Evolutionary conservation across 176 grass and related monocot genomes (phyloP), one percentile per base, ranked within the genome.

Genomic region (Juncus effusus): DNA sequence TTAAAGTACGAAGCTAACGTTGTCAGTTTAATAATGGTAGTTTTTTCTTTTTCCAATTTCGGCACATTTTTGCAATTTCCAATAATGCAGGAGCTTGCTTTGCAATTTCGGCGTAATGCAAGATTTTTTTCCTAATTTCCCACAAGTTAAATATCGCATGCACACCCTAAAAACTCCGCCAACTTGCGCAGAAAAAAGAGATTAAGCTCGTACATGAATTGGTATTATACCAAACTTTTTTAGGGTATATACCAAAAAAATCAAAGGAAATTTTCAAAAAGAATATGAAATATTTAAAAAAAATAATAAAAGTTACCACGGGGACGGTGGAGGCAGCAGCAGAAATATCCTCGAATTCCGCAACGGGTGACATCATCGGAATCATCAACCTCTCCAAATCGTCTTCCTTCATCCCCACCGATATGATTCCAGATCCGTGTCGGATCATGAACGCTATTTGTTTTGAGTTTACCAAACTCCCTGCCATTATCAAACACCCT

Each of bases 381-480:
- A 96, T 84, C 88, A 86, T 89, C 75, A 96, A 69, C 38, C 88
- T 91, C 76, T 82, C 36, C 64, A 96, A 70, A 55, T 96, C 88
- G 38, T 84, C 85, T 56, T 97, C 85, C 13, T 69, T 86, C 93
- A 97, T 97, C 38, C 93, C 88, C 3, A 97, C 88, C 2, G 93
- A 97, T 55, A 92, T 73, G 64, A 97, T 97, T 13, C 88, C 88
- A 6, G 93, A 97, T 53, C 93, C 85, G 51, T 89, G 77, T 60
- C 80, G 91, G 50, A 97, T 92, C 88, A 97, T 89, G 80, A 97
- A 97, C 51, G 88, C 85, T 59, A 97, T 75, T 4, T 82, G 66
- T 56, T 80, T 54, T 41, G 77, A 67, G 54, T 77, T 80, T 11
- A 78, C 88, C 67, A 80, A 77, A 59, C 75, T 77, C 6, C 87